phyloP scores from a whole-genome alignment of 2,329 filamentous ascomycete genomes.

The Pseudopyrenochaeta lycopersici region DNA sequence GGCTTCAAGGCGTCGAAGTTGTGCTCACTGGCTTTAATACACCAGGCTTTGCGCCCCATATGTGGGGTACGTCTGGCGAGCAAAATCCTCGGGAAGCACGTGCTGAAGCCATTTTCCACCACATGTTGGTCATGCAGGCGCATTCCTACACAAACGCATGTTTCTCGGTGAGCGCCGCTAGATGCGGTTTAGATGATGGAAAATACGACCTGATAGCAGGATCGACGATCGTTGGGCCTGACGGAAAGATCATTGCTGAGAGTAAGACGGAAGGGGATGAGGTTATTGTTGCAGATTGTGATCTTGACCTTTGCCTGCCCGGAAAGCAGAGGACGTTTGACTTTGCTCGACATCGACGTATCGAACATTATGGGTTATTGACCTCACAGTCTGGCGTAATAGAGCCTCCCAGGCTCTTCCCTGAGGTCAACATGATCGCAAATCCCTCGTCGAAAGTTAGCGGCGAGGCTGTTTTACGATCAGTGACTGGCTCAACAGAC shows the following conservation, averaged over 20 bases:
- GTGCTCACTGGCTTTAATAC: conserved; percentile 57
- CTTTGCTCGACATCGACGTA: conserved; percentile 26
- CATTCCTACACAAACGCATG: conserved; percentile 62
- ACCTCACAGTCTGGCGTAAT: conserved; percentile 24
- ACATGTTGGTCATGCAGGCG: conserved; percentile 61
- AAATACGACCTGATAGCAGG: conserved; percentile 57
- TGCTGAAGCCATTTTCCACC: conserved; percentile 58
- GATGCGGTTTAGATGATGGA: conserved; percentile 60
- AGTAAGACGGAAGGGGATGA: conserved; percentile 58
- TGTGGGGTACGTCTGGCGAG: conserved; percentile 50
- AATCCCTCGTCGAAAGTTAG: conserved; percentile 4
- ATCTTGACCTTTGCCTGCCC: conserved; percentile 55
- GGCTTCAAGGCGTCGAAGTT: conserved; percentile 60
- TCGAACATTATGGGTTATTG: conserved; percentile 27
- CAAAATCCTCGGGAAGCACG: conserved; percentile 56
- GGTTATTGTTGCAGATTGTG: conserved; percentile 59
- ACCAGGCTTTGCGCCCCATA: conserved; percentile 57
- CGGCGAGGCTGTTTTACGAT: background rate
- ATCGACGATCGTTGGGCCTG: conserved; percentile 57
- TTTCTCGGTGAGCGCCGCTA: conserved; percentile 59
- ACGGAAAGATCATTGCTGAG: conserved; percentile 60
- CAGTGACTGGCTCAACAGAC: background rate
- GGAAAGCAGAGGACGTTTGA: conserved; percentile 56
- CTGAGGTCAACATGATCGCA: background rate
- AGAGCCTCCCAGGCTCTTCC: conserved; percentile 44